A percentile compares a stretch with the other conserved stretches of the same genome.
Conservation (phyloP, 1,284 basidiomycete genomes). For the Ustilago cynodontis region DNA sequence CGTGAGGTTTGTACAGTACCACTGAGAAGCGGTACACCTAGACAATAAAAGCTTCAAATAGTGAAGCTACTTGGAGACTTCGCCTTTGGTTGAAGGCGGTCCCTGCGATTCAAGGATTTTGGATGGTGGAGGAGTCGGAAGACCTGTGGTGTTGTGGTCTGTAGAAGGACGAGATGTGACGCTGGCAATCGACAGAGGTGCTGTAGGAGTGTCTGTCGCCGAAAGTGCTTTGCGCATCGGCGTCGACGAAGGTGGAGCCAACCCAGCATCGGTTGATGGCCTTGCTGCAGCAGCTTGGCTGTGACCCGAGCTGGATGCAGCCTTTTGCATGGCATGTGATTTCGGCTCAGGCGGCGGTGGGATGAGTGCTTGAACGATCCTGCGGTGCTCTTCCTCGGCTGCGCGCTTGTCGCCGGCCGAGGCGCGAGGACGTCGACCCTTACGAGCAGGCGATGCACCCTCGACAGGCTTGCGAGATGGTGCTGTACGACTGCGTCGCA, state of each 20-base stretch:
- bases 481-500: constrained; percentile 47
- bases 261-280: constrained; percentile 20
- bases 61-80: neutral
- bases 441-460: constrained; percentile 34
- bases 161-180: constrained; percentile 19
- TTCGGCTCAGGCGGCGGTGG: constrained; percentile 44
- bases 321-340: constrained; percentile 37
- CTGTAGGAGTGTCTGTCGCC: constrained; percentile 23
- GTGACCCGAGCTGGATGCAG: constrained; percentile 32
- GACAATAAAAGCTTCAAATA: constrained; percentile 13
- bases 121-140: constrained; percentile 52
- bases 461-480: constrained; percentile 46
- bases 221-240: constrained; percentile 44
- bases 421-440: constrained; percentile 40
- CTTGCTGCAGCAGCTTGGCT: constrained; percentile 21
- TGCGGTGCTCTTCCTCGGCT: constrained; percentile 42
- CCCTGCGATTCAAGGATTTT: constrained; percentile 38
- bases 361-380: constrained; percentile 48
- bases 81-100: constrained; percentile 9
- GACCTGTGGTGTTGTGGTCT: constrained; percentile 18
- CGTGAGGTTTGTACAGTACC: constrained; percentile 12
- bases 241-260: constrained; percentile 25
- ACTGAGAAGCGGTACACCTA: constrained; percentile 2
- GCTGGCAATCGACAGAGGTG: constrained; percentile 20
- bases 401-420: constrained; percentile 46